phyloP scores from a whole-genome alignment of 2,329 filamentous ascomycete genomes.

The Nemania sp. region DNA sequence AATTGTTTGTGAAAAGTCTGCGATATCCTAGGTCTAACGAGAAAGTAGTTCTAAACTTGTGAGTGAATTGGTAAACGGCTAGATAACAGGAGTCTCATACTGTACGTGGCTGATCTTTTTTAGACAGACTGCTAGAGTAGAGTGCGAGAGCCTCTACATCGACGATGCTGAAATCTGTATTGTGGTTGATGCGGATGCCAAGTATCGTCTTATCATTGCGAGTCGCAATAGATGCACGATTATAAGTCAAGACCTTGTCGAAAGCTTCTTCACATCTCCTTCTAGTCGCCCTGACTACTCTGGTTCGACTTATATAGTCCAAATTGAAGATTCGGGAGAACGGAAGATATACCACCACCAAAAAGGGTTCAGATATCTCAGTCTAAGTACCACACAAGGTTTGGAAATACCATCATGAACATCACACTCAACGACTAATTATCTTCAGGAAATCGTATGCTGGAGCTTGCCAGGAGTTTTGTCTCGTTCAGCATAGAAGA shows the following conservation, averaged over 20 bases:
- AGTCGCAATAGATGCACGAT: constrained; percentile 22
- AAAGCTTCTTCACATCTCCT: constrained; percentile 21
- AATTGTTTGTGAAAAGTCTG: constrained; percentile 24
- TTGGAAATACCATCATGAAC: not conserved
- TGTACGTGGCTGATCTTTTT: not conserved
- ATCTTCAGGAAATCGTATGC: constrained; percentile 21
- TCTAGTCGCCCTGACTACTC: constrained; percentile 16
- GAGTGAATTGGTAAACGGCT: not conserved
- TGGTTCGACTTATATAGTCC: constrained; percentile 24
- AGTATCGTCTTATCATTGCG: constrained; percentile 18
- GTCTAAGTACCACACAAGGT: constrained; percentile 22
- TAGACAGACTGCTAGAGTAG: constrained; percentile 30
- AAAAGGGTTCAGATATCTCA: constrained; percentile 22
- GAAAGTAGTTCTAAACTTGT: constrained; percentile 20
- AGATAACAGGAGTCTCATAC: not conserved
- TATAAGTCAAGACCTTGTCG: constrained; percentile 26
- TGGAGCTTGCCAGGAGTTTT: constrained; percentile 22
- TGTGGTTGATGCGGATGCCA: constrained; percentile 18
- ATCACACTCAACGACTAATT: constrained; percentile 2
- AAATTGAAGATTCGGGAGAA: constrained; percentile 19
- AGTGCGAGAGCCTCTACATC: constrained; percentile 25
- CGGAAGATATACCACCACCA: constrained; percentile 20
- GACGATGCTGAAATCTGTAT: constrained; percentile 31
- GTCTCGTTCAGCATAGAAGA: constrained; percentile 12
- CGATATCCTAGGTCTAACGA: constrained; percentile 22